A percentile compares a stretch with the other conserved stretches of the same genome.
Evolutionary conservation across 1,139 yeast genomes (phyloP).

Genomic region (Geotrichum phurueaensis): DNA sequence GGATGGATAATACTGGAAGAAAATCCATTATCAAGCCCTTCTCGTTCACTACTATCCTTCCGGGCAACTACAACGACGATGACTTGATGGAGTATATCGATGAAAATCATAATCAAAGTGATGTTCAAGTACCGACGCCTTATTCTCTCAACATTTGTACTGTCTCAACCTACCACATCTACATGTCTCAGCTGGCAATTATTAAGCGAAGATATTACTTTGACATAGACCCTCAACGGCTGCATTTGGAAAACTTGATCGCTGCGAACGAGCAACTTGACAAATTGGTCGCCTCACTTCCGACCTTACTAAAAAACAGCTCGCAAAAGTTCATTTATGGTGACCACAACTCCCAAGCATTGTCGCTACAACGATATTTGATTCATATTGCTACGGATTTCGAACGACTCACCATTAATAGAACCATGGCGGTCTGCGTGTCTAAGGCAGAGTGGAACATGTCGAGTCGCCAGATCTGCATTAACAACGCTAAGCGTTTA

Average conservation of each 20-base stretch:
- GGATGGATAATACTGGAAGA: constrained; percentile 35
- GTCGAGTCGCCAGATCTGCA: constrained; percentile 10
- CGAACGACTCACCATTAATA: constrained; percentile 15
- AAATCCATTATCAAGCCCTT: constrained; percentile 25
- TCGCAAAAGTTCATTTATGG: constrained; percentile 10
- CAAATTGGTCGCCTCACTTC: constrained; percentile 1
- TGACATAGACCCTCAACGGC: not conserved
- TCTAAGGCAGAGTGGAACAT: constrained; percentile 17
- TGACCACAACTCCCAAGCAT: constrained; percentile 4
- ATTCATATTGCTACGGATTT: constrained; percentile 15
- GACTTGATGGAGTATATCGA: constrained; percentile 14
- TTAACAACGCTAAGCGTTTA: constrained; percentile 11
- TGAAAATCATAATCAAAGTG: not conserved
- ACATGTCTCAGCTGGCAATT: constrained; percentile 10
- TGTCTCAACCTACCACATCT: constrained; percentile 12
- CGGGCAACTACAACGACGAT: constrained; percentile 23
- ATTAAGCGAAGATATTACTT: constrained; percentile 15
- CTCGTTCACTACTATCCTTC: constrained; percentile 31
- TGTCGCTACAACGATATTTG: constrained; percentile 16
- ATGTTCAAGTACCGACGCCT: constrained; percentile 1
- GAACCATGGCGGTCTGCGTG: constrained; percentile 16
- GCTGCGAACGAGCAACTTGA: constrained; percentile 12
- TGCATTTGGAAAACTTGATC: not conserved
- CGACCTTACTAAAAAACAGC: not conserved
- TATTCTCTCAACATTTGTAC: constrained; percentile 2